Evolutionary conservation across 2,329 filamentous ascomycete species (phyloP).

Genomic region (Aspergillus uvarum): DNA sequence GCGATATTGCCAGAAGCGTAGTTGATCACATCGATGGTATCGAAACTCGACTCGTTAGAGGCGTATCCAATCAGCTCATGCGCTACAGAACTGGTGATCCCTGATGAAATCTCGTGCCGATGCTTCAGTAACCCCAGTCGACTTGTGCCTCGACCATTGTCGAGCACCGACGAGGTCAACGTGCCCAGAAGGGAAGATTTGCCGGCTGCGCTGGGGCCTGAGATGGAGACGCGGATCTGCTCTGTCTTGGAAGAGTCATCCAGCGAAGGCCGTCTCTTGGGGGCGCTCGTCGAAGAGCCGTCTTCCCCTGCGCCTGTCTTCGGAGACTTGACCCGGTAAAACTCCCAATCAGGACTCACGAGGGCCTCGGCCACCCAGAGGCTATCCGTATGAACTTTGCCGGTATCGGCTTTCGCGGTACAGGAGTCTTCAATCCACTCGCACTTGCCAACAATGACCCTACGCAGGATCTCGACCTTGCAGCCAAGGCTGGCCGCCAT

Average conservation of each 20-base stretch:
- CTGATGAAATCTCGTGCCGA: slow-evolving; percentile 86
- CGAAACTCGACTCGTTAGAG: slow-evolving; percentile 16
- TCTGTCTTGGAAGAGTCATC: slow-evolving; percentile 56
- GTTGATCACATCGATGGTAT: slow-evolving; percentile 64
- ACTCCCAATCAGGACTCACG: slow-evolving; percentile 69
- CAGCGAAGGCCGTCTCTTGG: slow-evolving; percentile 9
- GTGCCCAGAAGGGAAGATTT: slow-evolving; percentile 91
- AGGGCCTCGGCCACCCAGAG: slow-evolving; percentile 89
- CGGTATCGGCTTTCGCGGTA: slow-evolving; percentile 20
- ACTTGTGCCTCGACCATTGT: slow-evolving; percentile 90
- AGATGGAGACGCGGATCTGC: slow-evolving; percentile 82
- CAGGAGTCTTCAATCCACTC: slow-evolving; percentile 51
- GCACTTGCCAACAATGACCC: slow-evolving; percentile 81
- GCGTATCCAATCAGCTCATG: slow-evolving; percentile 90
- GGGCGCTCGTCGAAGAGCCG: not conserved
- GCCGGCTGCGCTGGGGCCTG: slow-evolving; percentile 84
- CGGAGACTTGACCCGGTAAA: slow-evolving; percentile 28
- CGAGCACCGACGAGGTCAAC: slow-evolving; percentile 79
- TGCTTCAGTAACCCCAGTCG: slow-evolving; percentile 86
- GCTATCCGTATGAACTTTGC: slow-evolving; percentile 47
- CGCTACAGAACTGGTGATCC: slow-evolving; percentile 89
- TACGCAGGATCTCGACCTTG: slow-evolving; percentile 74
- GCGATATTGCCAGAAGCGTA: slow-evolving; percentile 84
- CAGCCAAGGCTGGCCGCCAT: slow-evolving; percentile 96
- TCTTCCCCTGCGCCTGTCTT: slow-evolving; percentile 1